phyloP scores from a whole-genome alignment of 2,329 filamentous ascomycete species.

The Alternaria viburni region DNA sequence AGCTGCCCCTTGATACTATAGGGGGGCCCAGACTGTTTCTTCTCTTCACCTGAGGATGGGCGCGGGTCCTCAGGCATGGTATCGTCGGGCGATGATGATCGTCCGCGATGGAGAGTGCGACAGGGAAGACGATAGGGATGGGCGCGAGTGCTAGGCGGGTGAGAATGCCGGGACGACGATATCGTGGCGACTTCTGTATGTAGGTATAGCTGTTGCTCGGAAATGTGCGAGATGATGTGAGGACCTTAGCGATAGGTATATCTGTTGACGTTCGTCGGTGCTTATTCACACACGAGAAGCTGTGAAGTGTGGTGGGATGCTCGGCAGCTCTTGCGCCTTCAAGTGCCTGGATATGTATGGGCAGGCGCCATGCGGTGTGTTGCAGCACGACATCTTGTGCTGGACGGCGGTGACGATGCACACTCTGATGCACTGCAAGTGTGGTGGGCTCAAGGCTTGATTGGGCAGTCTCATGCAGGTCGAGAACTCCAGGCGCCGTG shows the following conservation, averaged over 20 bases:
- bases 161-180: not conserved
- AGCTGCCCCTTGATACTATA: constrained; percentile 3
- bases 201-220: not conserved
- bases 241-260: not conserved
- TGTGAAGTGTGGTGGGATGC: not conserved
- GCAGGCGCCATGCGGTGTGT: not conserved
- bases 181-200: not conserved
- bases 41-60: not conserved
- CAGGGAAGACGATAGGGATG: not conserved
- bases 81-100: not conserved
- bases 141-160: not conserved
- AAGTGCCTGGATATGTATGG: not conserved
- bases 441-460: not conserved
- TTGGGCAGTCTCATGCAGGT: not conserved
- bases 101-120: not conserved
- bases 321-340: not conserved
- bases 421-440: too few relatives aligned
- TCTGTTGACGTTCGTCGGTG: not conserved
- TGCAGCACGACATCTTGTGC: not conserved
- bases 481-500: not conserved
- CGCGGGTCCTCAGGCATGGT: not conserved
- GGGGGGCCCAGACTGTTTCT: not conserved
- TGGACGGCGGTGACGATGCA: not conserved
- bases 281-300: not conserved
- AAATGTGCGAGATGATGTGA: not conserved